Evolutionary conservation across 441 rosid genomes (phyloP).

Genomic region (Capsella rubella): DNA sequence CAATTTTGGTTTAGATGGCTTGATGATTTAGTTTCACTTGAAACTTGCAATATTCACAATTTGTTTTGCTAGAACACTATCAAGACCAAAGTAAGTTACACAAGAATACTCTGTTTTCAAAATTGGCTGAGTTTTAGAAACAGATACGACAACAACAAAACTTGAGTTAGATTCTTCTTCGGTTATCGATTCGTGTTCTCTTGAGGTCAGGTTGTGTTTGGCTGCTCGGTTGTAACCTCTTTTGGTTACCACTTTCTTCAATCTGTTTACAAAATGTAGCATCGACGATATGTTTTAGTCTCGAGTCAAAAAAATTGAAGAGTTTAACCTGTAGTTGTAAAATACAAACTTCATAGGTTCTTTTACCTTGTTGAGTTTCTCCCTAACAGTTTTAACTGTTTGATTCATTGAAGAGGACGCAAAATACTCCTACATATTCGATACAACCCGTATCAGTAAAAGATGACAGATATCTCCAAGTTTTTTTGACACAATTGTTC

Average conservation of each 20-base stretch:
- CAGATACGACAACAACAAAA: neutral
- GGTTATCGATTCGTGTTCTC: conserved; percentile 58
- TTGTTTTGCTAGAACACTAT: neutral
- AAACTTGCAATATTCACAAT: conserved; percentile 20
- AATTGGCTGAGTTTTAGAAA: conserved; percentile 1
- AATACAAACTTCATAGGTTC: conserved; percentile 4
- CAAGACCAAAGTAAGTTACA: neutral
- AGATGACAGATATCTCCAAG: neutral
- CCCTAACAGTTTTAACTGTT: conserved; percentile 68
- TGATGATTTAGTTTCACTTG: no score
- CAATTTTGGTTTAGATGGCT: no score
- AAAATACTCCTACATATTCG: conserved; percentile 67
- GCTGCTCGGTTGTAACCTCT: conserved; percentile 56
- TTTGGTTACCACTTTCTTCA: conserved; percentile 54
- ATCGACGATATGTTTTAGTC: neutral
- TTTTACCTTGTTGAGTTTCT: conserved; percentile 80
- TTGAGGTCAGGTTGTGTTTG: conserved; percentile 56
- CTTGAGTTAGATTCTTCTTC: conserved; percentile 61
- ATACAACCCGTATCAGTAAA: neutral
- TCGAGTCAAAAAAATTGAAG: neutral
- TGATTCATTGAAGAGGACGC: conserved; percentile 77
- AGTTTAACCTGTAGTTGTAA: neutral
- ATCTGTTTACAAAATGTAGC: conserved; percentile 47
- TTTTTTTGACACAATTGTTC: neutral
- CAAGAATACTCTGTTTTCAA: neutral